Evolutionary conservation across 257 asterid species (phyloP).

Genomic region (Nicotiana tabacum): DNA sequence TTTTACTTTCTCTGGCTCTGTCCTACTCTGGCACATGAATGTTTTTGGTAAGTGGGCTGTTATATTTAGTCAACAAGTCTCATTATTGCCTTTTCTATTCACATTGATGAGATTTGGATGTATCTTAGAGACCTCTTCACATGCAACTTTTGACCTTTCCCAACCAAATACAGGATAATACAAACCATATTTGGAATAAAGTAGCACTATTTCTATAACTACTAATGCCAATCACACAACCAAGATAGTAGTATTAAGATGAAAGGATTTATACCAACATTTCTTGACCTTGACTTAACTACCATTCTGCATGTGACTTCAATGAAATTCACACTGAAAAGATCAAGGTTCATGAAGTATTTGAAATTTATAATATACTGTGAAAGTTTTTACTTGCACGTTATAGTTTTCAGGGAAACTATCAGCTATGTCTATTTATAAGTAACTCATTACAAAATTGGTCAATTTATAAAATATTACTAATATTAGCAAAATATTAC

Average conservation of each 20-base stretch:
- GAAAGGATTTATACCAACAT: not conserved
- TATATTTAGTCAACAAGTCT: not conserved
- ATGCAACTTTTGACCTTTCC: not conserved
- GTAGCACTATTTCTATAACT: not conserved
- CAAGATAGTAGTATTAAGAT: not conserved
- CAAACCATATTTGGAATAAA: not conserved
- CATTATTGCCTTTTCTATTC: not conserved
- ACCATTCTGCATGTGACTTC: not conserved
- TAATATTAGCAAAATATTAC: too few species aligned
- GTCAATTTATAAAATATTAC: too few species aligned
- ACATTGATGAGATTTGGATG: not conserved
- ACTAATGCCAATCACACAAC: not conserved
- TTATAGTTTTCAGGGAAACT: too few species aligned
- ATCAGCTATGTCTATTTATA: too few species aligned
- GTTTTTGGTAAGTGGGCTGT: not conserved
- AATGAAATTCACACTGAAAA: too few species aligned
- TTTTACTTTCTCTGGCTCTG: not conserved
- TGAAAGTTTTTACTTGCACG: too few species aligned
- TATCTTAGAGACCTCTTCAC: not conserved
- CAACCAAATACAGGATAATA: not conserved
- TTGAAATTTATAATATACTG: too few species aligned
- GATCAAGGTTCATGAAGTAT: too few species aligned
- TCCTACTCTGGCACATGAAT: not conserved
- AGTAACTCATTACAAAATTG: too few species aligned
- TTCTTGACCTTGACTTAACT: not conserved